Base-by-base conservation (phyloP, 2,329 filamentous ascomycete species). In the Penicillium expansum region DNA sequence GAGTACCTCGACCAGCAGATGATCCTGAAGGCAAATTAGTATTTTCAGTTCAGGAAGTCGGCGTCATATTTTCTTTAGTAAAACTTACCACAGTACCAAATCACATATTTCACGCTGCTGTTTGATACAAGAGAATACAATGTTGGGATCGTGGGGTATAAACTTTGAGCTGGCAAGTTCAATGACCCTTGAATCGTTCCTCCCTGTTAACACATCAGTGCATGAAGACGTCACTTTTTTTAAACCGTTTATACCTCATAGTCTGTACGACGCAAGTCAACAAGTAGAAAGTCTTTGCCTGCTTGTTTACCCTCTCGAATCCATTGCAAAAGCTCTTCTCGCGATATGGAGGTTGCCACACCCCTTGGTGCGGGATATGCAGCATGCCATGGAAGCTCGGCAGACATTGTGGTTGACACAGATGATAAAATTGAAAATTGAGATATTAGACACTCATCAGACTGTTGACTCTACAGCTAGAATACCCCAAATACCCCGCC, bases 101-200 rank as follows among this genome's bases (percentile, higher is more conserved):
- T 65, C 10, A 76, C 70, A 41, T 69, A 58, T 35, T 70, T 66
- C 9, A 76, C 65, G 0, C 62, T 62, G 11, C 68, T 69, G 24
- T 62, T 63, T 8, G 62, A 59, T 4, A 76, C 62, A 18, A 77
- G 55, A 2, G 58, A 53, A 55, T 75, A 74, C 14, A 77, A 41
- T 0, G 71, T 72, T 24, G 74, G 68, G 7, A 77, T 58, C 0
- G 70, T 68, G 8, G 66, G 68, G 54, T 74, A 76, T 3, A 78
- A 58, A 52, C 68, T 76, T 60, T 78, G 75, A 1, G 75, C 74
- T 1, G 74, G 75, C 0, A 77, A 66, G 55, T 77, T 78, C 22
- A 88, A 75, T 1, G 84, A 85, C 2, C 79, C 80, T 9, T 73
- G 72, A 53, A 88, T 82, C 0, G 84, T 86, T 39, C 85, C 86